Percentiles rank a stretch among this genome's conserved stretches.
phyloP scores from a whole-genome alignment of 169 alveolate genomes.

The Cryptosporidium sp. region DNA sequence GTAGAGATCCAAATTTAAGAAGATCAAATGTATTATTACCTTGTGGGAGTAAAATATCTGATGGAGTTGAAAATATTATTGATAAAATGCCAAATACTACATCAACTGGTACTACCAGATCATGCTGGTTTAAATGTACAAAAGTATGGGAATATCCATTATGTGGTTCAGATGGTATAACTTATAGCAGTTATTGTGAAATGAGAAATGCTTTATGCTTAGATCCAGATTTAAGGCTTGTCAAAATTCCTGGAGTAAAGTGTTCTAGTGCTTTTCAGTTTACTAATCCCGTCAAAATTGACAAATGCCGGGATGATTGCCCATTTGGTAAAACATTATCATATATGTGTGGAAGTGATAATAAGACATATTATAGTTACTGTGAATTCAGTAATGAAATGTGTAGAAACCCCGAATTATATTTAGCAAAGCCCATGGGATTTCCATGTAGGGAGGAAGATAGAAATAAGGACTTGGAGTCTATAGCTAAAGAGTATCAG shows the following conservation, averaged over 20 bases:
- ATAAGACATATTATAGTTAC: constrained; percentile 58
- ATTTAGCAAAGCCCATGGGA: constrained; percentile 70
- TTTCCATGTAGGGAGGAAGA: constrained; percentile 63
- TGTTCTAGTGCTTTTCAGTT: constrained; percentile 61
- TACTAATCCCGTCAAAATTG: constrained; percentile 54
- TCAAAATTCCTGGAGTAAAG: constrained; percentile 66
- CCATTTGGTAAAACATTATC: constrained; percentile 55
- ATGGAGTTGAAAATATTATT: constrained; percentile 33
- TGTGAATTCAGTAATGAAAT: constrained; percentile 67
- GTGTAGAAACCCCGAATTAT: constrained; percentile 58
- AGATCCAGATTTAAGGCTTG: constrained; percentile 71
- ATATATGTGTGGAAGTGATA: constrained; percentile 63
- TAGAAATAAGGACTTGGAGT: constrained; percentile 32
- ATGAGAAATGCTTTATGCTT: constrained; percentile 73
- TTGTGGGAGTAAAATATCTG: constrained; percentile 48
- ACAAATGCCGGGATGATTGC: constrained; percentile 52
- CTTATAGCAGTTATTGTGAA: constrained; percentile 73
- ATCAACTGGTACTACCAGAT: neutral
- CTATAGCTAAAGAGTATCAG: constrained; percentile 32
- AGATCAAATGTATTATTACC: constrained; percentile 59
- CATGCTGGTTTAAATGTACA: constrained; percentile 71
- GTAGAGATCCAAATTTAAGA: constrained; percentile 41
- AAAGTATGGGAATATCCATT: constrained; percentile 73
- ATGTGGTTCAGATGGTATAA: constrained; percentile 74
- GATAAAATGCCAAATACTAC: constrained; percentile 59